Conservation (phyloP, 2,329 filamentous ascomycete species). For the Cladosporium cucumerinum region DNA sequence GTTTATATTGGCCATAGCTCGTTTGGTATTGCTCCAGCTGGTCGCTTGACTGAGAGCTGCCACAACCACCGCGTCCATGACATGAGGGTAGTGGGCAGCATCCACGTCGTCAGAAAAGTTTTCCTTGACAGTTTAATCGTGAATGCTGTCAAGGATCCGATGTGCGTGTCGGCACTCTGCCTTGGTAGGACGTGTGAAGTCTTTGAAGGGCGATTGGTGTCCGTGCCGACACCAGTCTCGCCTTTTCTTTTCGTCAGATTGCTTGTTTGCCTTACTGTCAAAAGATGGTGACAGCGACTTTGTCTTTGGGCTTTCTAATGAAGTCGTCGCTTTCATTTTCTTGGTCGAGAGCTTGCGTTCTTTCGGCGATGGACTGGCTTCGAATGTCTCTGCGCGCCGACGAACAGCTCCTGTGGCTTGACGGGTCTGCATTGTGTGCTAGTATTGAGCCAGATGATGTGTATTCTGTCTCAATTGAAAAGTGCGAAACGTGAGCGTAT, state of each 20-base stretch:
- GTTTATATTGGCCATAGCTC: conserved; percentile 13
- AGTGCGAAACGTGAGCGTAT: neutral
- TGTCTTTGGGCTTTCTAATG: neutral
- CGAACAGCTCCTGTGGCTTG: neutral
- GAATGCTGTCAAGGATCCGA: neutral
- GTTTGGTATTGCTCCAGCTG: conserved; percentile 16
- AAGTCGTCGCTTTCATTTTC: neutral
- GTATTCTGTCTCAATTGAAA: neutral
- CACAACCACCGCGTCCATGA: conserved; percentile 15
- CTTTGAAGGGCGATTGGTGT: neutral
- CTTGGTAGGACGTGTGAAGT: neutral
- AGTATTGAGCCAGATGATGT: neutral
- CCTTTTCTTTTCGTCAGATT: neutral
- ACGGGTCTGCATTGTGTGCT: neutral
- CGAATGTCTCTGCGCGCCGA: neutral
- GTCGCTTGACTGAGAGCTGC: conserved; percentile 14
- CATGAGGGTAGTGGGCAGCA: neutral
- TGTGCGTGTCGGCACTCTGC: neutral
- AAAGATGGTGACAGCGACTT: neutral
- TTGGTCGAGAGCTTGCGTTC: neutral
- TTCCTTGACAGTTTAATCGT: neutral
- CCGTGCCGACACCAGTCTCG: neutral
- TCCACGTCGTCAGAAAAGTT: neutral
- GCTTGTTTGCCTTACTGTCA: neutral
- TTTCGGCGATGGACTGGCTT: neutral